Percentiles rank a stretch among this genome's conserved stretches.
These are phyloP conservation scores for Onygenales sp. DNA, from an alignment of 2,329 filamentous ascomycete species.

Conservation along the genomic window DNA sequence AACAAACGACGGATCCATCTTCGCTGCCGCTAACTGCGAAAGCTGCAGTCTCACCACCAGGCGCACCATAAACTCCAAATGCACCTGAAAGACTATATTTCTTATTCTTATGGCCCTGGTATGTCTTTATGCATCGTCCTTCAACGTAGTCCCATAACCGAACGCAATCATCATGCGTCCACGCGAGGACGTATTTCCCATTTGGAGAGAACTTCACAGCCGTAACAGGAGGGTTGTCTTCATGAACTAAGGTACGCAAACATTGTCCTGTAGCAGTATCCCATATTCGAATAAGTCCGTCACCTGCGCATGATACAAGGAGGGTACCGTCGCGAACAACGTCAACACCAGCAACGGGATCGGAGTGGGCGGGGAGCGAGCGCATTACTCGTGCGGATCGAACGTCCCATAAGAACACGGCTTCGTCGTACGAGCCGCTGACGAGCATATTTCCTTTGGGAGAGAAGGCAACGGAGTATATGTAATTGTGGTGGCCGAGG, in stretches of 20 bases:
- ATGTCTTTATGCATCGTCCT: conserved; percentile 89
- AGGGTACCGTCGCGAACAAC: conserved; percentile 88
- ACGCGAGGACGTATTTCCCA: conserved; percentile 84
- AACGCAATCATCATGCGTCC: conserved; percentile 80
- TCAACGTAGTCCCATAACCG: conserved; percentile 93
- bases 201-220: conserved; percentile 91
- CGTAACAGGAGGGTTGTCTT: conserved; percentile 85
- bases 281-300: conserved; percentile 90
- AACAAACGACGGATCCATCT: conserved; percentile 69
- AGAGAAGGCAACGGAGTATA: conserved; percentile 90
- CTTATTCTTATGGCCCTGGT: conserved; percentile 81
- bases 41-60: conserved; percentile 26
- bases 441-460: conserved; percentile 96
- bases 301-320: conserved; percentile 82
- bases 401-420: conserved; percentile 94
- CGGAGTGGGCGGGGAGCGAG: conserved; percentile 84
- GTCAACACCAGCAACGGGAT: conserved; percentile 88
- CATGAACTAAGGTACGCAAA: conserved; percentile 85
- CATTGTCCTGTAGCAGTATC: conserved; percentile 93
- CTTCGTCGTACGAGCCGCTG: conserved; percentile 92
- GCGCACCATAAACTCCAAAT: conserved; percentile 58
- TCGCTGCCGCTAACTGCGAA: conserved; percentile 82
- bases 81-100: conserved; percentile 77
- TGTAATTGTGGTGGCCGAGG: conserved; percentile 88
- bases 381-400: conserved; percentile 80